A percentile compares a stretch with the other conserved stretches of the same genome.
These are phyloP conservation scores for Backusella morwellensis DNA, from an alignment of 192 early-diverging fungal species.

Conservation along the genomic window DNA sequence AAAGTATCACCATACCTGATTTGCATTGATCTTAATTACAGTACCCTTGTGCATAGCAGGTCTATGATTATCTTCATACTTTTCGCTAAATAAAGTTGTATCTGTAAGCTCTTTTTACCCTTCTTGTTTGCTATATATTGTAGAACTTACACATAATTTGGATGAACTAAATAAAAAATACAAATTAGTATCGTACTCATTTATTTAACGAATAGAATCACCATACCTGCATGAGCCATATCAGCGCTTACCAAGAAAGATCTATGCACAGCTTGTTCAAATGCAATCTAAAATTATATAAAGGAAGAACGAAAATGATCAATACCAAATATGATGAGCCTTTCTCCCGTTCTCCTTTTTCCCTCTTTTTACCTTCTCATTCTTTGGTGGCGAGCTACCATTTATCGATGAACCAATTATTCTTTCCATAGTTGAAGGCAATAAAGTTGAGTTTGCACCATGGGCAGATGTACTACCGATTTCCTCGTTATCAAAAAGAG, in stretches of 20 bases:
- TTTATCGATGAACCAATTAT: slow-evolving; percentile 48
- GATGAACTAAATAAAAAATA: slow-evolving; percentile 51
- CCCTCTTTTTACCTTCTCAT: background rate
- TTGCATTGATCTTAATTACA: slow-evolving; percentile 96
- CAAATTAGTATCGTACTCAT: too few relatives aligned
- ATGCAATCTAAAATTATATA: slow-evolving; percentile 1
- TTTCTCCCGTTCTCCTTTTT: background rate
- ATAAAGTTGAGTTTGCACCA: slow-evolving; percentile 89
- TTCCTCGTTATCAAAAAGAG: slow-evolving; percentile 99
- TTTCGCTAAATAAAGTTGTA: slow-evolving; percentile 50
- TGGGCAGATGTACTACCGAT: slow-evolving; percentile 90
- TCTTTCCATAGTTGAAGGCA: slow-evolving; percentile 72
- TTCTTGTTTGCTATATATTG: background rate
- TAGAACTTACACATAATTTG: slow-evolving; percentile 63
- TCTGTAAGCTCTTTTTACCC: background rate
- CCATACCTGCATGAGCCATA: slow-evolving; percentile 78
- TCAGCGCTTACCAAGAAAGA: slow-evolving; percentile 89
- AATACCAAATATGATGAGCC: background rate
- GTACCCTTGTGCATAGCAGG: slow-evolving; percentile 91
- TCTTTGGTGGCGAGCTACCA: slow-evolving; percentile 3
- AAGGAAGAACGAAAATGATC: background rate
- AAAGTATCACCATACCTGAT: slow-evolving; percentile 58
- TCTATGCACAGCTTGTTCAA: slow-evolving; percentile 80
- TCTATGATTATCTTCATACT: slow-evolving; percentile 92
- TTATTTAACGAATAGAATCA: too few relatives aligned